Evolutionary conservation across 1,284 basidiomycete genomes (phyloP), one percentile per base, ranked within the genome.

Genomic region (Pyrrhoderma lamaoense): DNA sequence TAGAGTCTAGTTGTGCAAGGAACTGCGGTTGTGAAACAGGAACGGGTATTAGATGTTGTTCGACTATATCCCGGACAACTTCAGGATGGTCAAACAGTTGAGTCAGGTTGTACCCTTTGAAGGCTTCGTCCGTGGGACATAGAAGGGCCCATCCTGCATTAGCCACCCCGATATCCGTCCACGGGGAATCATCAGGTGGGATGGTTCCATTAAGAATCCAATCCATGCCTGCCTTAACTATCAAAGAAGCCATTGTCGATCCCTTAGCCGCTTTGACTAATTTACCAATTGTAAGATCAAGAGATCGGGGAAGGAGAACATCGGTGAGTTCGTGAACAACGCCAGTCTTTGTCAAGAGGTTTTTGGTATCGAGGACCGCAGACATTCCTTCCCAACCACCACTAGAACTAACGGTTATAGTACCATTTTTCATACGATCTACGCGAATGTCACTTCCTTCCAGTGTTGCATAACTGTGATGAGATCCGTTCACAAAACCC

Each of bases 121-220:
- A 96, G 0, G 95, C 93, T 54, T 86, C 83, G 62, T 99, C 96
- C 1, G 82, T 84, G 1, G 96, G 96, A 58, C 89, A 90, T 3
- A 99, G 75, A 1, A 99, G 65, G 1, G 90, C 93, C 87, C 86
- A 87, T 56, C 89, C 73, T 44, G 71, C 65, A 55, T 74, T 69
- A 25, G 67, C 64, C 19, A 76, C 60, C 25, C 71, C 75, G 42
- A 68, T 63, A 19, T 80, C 72, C 8, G 74, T 74, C 79, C 79
- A 84, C 7, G 68, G 65, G 54, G 80, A 75, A 61, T 75, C 74
- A 62, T 82, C 71, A 0, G 83, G 84, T 7, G 89, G 89, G 8
- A 76, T 69, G 8, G 85, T 87, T 5, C 93, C 93, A 59, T 96
- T 86, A 50, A 97, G 70, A 16, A 97, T 71, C 90, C 93, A 96